phyloP scores from a whole-genome alignment of 2,329 filamentous ascomycete species.

The Aureobasidium melanogenum region DNA sequence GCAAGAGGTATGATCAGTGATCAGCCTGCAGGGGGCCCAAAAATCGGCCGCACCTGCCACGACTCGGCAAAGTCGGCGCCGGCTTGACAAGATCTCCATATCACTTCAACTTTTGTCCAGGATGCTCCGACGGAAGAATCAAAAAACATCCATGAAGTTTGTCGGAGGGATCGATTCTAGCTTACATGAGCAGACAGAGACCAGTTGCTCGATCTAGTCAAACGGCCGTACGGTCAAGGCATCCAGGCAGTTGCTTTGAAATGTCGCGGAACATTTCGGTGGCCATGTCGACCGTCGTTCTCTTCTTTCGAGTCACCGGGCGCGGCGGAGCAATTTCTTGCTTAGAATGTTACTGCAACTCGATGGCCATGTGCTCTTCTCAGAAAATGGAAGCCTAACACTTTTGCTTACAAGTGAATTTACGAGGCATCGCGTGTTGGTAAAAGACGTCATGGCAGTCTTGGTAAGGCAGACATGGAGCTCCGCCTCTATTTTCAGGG shows the following conservation, averaged over 20 bases:
- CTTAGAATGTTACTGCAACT: background rate
- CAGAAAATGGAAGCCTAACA: constrained; percentile 4
- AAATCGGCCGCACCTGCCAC: background rate
- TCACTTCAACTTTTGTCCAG: background rate
- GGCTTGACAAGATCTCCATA: background rate
- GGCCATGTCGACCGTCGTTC: background rate
- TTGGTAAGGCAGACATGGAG: constrained; percentile 3
- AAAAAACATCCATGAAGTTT: background rate
- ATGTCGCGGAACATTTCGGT: background rate
- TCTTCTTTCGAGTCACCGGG: constrained; percentile 4
- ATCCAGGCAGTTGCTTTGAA: constrained; percentile 8
- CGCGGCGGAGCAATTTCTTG: background rate
- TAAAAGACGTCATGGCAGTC: constrained; percentile 5
- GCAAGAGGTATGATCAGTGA: background rate
- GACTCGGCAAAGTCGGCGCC: background rate
- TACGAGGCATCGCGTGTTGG: constrained; percentile 8
- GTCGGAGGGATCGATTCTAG: background rate
- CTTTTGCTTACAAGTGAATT: background rate
- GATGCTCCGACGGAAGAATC: background rate
- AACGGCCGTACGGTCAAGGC: background rate
- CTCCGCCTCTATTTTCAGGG: constrained; percentile 7
- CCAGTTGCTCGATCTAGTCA: background rate
- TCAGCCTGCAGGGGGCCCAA: background rate
- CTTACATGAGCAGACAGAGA: background rate
- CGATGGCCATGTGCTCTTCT: constrained; percentile 3